Percentiles rank a stretch among this genome's conserved stretches.
These are phyloP conservation scores for Eremochloa ophiuroides DNA, from an alignment of 176 grass and related monocot genomes.

Conservation along the genomic window DNA sequence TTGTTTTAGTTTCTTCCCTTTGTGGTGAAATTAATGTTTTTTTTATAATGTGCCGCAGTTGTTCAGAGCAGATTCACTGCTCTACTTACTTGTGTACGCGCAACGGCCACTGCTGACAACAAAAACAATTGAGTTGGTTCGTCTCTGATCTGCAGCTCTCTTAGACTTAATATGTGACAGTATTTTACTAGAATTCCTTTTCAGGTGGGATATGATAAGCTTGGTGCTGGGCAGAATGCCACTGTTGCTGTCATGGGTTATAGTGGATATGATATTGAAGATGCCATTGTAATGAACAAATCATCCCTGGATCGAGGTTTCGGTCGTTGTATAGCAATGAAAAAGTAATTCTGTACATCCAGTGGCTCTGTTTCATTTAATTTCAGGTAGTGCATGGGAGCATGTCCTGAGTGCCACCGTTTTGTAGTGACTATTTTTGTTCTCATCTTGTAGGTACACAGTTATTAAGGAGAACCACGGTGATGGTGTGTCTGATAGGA, in stretches of 20 bases:
- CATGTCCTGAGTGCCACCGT: not conserved
- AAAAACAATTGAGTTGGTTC: conserved; percentile 95
- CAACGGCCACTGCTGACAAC: conserved; percentile 92
- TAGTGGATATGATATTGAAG: conserved; percentile 98
- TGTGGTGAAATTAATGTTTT: conserved; percentile 29
- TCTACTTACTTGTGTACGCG: conserved; percentile 87
- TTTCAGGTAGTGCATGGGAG: conserved; percentile 13
- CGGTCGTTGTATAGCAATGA: conserved; percentile 93
- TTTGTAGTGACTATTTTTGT: conserved; percentile 11
- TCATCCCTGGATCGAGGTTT: conserved; percentile 97
- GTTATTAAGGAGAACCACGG: conserved; percentile 54
- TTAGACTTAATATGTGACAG: not conserved
- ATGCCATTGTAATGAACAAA: conserved; percentile 99
- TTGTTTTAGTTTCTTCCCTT: conserved; percentile 7
- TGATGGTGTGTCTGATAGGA: conserved; percentile 58
- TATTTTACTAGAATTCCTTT: conserved; percentile 23
- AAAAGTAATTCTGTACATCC: conserved; percentile 62
- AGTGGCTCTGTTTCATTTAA: not conserved
- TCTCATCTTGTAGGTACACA: conserved; percentile 55
- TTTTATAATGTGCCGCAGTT: conserved; percentile 49
- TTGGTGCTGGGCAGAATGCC: conserved; percentile 94
- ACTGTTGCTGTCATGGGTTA: conserved; percentile 97
- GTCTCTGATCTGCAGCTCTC: no score
- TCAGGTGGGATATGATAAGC: conserved; percentile 91
- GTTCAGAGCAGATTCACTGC: conserved; percentile 78